phyloP scores from a whole-genome alignment of 768 basidiomycete species.

The Tulasnella sp. region DNA sequence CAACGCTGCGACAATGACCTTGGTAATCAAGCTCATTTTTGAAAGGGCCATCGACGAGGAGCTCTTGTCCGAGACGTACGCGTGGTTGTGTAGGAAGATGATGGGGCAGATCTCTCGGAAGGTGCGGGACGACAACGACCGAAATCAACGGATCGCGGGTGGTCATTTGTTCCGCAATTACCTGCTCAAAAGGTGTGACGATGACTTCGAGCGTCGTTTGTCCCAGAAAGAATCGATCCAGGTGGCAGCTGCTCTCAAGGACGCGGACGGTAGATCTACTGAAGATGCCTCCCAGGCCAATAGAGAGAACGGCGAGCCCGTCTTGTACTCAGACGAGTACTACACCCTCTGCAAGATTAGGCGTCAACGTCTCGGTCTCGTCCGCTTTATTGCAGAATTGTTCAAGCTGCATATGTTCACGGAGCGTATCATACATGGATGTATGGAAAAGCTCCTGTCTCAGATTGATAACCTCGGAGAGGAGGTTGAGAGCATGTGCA shows the following conservation, averaged over 20 bases:
- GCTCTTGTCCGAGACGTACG: constrained; percentile 97
- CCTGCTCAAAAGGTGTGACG: constrained; percentile 93
- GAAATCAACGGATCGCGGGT: constrained; percentile 73
- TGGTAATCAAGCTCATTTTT: constrained; percentile 94
- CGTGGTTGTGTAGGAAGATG: constrained; percentile 91
- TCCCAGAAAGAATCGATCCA: constrained; percentile 83
- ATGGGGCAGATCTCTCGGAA: constrained; percentile 89
- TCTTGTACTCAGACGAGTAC: too few species aligned
- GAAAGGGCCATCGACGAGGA: constrained; percentile 98
- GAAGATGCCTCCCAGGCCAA: constrained; percentile 56
- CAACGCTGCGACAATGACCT: constrained; percentile 91
- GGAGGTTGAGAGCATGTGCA: constrained; percentile 95
- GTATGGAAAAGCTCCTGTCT: constrained; percentile 90
- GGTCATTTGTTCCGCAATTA: constrained; percentile 97
- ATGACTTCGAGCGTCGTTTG: constrained; percentile 98
- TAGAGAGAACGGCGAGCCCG: constrained; percentile 62
- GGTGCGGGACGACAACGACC: constrained; percentile 87
- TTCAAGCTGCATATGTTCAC: constrained; percentile 99
- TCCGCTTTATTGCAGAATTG: constrained; percentile 97
- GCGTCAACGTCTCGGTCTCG: constrained; percentile 93
- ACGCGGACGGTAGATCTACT: constrained; percentile 77
- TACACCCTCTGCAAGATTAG: constrained; percentile 96
- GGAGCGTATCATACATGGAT: too few species aligned
- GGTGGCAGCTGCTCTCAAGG: constrained; percentile 82
- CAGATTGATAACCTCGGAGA: constrained; percentile 97